Base-by-base conservation (phyloP, 2,329 filamentous ascomycete genomes). In the Mycogone perniciosa region DNA sequence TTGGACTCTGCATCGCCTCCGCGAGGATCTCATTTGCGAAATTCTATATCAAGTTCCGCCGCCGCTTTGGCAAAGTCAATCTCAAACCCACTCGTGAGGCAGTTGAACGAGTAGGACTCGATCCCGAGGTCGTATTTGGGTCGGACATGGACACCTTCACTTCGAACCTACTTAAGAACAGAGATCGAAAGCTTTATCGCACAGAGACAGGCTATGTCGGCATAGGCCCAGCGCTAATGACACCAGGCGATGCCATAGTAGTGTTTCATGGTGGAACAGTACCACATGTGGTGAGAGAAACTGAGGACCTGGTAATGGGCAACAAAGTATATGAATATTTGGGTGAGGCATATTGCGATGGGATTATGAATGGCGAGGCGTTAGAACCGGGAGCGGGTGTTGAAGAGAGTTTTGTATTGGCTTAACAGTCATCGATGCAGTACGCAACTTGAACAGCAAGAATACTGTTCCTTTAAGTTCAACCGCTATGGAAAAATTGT, bases 321-420 rank as follows among this genome's bases (percentile, higher is more conserved):
- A 41, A 44, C 4, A 31, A 20, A 20, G 20, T 7, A n/a, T 67
- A 63, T 57, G 44, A 51, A 20, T 64, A 64, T 45, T 9, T 67
- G 2, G 64, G 65, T 2, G 65, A 65, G 51, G 58, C 59, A 2
- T 69, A 67, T 43, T 67, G 64, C 34, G 64, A 67, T 13, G 64
- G 65, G 3, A 45, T 67, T 11, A 68, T 68, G 65, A 49, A 66
- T 10, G 66, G 65, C 1, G 62, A 68, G 52, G 47, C 59, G 10
- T 44, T 63, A 50, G 46, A 52, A 54, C 53, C 29, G 20, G 38
- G 37, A 2, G 30, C 44, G 7, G 40, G 37, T 5, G 20, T 31
- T 5, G 48, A 54, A 1, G 31, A 5, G 31, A n/a, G 11, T 4
- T 57, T 56, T 33, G 8, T 53, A 6, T 13, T 57, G 4, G 50